Conservation (phyloP, 768 basidiomycete species). For the Steccherinum ochraceum region DNA sequence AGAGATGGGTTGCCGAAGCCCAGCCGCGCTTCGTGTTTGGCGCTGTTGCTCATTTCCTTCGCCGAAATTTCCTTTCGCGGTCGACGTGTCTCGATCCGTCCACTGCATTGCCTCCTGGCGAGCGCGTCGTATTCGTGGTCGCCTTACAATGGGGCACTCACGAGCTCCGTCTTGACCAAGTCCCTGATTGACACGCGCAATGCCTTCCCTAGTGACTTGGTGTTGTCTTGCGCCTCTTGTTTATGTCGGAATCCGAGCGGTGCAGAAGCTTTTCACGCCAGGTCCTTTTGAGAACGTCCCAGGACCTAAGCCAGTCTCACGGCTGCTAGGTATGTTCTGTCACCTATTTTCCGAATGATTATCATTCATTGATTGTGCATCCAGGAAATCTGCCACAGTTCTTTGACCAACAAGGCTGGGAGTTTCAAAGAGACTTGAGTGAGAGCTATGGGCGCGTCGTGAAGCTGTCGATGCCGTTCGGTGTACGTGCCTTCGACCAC, state of each 20-base stretch:
- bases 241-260: background rate
- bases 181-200: background rate
- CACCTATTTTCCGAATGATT: background rate
- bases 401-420: background rate
- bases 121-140: background rate
- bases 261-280: conserved; percentile 1
- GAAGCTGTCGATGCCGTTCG: background rate
- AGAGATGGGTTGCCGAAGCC: background rate
- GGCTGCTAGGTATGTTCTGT: background rate
- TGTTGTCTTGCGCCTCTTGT: background rate
- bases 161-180: background rate
- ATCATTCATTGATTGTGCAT: background rate
- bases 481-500: background rate
- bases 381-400: background rate
- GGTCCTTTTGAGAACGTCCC: conserved; percentile 8
- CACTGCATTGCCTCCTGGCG: too few relatives aligned
- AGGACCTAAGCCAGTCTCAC: conserved; percentile 1
- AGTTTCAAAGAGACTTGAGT: background rate
- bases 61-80: background rate
- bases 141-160: background rate
- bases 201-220: background rate
- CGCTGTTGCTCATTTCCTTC: background rate
- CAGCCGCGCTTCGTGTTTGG: background rate
- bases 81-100: background rate
- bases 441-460: background rate